Evolutionary conservation across 2,329 filamentous ascomycete genomes (phyloP).

Genomic region (Cladosporium sp.): DNA sequence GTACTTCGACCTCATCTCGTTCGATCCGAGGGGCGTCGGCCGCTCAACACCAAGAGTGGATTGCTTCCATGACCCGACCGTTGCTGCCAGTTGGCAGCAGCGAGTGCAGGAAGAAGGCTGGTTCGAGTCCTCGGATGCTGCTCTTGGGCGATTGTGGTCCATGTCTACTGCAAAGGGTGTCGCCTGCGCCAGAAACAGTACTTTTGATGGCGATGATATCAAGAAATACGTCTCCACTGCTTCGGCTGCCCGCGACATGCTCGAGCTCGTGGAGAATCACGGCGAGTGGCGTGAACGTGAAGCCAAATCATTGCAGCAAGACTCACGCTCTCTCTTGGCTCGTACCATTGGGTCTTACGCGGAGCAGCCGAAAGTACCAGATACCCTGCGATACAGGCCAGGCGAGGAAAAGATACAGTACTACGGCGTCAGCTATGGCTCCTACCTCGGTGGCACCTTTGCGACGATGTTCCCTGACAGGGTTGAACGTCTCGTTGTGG

Average conservation of each 20-base stretch:
- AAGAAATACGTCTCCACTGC: constrained; percentile 51
- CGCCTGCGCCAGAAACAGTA: constrained; percentile 31
- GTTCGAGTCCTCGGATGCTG: constrained; percentile 42
- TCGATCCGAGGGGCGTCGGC: constrained; percentile 48
- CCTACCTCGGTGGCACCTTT: constrained; percentile 46
- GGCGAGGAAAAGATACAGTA: constrained; percentile 40
- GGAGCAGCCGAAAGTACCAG: neutral
- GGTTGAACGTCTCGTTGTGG: constrained; percentile 43
- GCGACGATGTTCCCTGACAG: constrained; percentile 46
- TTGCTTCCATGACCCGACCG: constrained; percentile 39
- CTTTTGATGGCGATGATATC: constrained; percentile 42
- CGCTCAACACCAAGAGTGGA: constrained; percentile 38
- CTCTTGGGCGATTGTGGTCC: constrained; percentile 46
- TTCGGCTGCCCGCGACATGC: constrained; percentile 53
- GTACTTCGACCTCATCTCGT: constrained; percentile 48
- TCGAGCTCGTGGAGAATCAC: constrained; percentile 50
- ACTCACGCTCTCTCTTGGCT: neutral
- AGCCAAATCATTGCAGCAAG: constrained; percentile 19
- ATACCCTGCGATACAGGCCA: constrained; percentile 26
- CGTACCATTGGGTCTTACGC: neutral
- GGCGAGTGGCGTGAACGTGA: constrained; percentile 38
- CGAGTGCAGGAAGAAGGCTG: constrained; percentile 43
- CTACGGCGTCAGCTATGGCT: constrained; percentile 53
- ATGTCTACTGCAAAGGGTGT: constrained; percentile 42
- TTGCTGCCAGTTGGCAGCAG: constrained; percentile 42